Percentiles rank a stretch among this genome's conserved stretches.
Evolutionary conservation across 306 rosid species (phyloP).

Genomic region (Prunus mira): DNA sequence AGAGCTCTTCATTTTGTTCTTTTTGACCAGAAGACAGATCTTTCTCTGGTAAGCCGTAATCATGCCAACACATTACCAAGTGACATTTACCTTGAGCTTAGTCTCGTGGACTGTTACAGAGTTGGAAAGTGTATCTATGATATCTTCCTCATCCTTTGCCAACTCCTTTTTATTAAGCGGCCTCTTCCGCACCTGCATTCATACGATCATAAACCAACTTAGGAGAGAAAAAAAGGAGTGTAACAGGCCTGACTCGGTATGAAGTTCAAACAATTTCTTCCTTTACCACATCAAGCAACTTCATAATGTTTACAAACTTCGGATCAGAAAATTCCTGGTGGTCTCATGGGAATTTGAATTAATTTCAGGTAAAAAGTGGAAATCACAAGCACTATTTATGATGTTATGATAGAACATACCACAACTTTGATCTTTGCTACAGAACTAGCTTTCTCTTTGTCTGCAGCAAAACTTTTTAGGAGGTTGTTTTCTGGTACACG

Average conservation of each 20-base stretch:
- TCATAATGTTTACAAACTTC: conserved; percentile 1
- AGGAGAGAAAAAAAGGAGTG: conserved; percentile 9
- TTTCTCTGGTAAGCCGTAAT: neutral
- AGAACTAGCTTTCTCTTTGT: conserved; percentile 83
- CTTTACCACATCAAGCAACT: conserved; percentile 10
- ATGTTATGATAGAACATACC: conserved; percentile 55
- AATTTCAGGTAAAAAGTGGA: conserved; percentile 3
- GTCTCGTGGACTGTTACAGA: conserved; percentile 89
- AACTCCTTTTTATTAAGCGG: conserved; percentile 93
- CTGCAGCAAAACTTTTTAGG: conserved; percentile 64
- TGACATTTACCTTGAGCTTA: conserved; percentile 70
- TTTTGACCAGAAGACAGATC: neutral
- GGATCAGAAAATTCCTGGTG: neutral
- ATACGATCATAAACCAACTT: conserved; percentile 7
- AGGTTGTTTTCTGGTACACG: conserved; percentile 67
- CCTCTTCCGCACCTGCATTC: conserved; percentile 90
- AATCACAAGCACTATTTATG: neutral
- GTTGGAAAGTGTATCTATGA: conserved; percentile 75
- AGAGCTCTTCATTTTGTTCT: neutral
- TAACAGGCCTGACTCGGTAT: neutral
- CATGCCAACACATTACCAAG: neutral
- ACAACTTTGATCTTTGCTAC: conserved; percentile 99
- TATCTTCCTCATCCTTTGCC: conserved; percentile 93
- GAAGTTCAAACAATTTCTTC: neutral
- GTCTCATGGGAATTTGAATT: conserved; percentile 10